These are phyloP conservation scores for Penicillium sp. DNA, from an alignment of 2,329 filamentous ascomycete genomes.

Conservation along the genomic window DNA sequence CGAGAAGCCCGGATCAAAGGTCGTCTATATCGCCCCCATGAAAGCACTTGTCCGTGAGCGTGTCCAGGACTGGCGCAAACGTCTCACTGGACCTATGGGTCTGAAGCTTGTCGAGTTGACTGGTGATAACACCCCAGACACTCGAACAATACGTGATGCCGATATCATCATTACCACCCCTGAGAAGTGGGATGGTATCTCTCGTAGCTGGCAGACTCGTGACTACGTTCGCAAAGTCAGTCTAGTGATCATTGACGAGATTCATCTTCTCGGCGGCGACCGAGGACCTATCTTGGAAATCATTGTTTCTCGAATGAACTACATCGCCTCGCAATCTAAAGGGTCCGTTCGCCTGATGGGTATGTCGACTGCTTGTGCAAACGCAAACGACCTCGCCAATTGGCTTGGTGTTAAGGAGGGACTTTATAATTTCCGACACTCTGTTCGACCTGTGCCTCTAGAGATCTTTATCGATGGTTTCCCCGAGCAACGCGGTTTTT, in stretches of 20 bases:
- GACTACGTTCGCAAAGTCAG: conserved; percentile 93
- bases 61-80: conserved; percentile 88
- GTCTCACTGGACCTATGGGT: conserved; percentile 78
- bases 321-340: conserved; percentile 92
- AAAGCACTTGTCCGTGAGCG: conserved; percentile 95
- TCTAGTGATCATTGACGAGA: conserved; percentile 97
- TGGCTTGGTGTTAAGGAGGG: conserved; percentile 97
- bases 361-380: conserved; percentile 99
- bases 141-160: conserved; percentile 87
- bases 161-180: conserved; percentile 98
- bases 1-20: conserved; percentile 89
- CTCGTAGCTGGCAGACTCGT: conserved; percentile 96
- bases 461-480: conserved; percentile 98
- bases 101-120: conserved; percentile 93
- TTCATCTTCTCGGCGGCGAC: conserved; percentile 93
- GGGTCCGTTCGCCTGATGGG: conserved; percentile 84
- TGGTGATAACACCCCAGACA: conserved; percentile 96
- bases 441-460: conserved; percentile 89
- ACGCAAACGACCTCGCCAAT: conserved; percentile 88
- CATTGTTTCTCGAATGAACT: conserved; percentile 92
- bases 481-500: conserved; percentile 91
- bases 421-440: conserved; percentile 95
- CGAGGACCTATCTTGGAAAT: conserved; percentile 97
- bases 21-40: conserved; percentile 99
- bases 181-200: conserved; percentile 99